Evolutionary conservation across 306 rosid genomes (phyloP).

Genomic region (Sicyos edulis): DNA sequence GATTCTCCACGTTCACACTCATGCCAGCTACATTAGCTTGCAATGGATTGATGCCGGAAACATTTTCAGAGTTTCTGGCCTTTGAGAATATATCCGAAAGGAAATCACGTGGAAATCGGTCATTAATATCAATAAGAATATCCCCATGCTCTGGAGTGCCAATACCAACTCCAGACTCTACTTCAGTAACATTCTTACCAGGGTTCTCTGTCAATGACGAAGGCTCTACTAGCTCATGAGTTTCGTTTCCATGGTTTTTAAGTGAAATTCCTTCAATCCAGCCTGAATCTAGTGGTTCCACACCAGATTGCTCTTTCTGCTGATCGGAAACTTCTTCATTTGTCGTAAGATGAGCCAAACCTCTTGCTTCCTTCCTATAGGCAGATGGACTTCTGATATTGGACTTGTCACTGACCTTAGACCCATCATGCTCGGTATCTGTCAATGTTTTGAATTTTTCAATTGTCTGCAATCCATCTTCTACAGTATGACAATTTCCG

Average conservation of each 20-base stretch:
- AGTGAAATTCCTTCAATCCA: conserved; percentile 26
- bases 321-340: conserved; percentile 25
- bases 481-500: conserved; percentile 27
- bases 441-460: conserved; percentile 27
- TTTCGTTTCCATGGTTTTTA: conserved; percentile 23
- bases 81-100: conserved; percentile 50
- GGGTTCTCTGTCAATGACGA: conserved; percentile 30
- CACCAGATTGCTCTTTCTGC: conserved; percentile 29
- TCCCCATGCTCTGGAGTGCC: conserved; percentile 43
- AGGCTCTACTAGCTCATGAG: conserved; percentile 19
- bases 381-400: conserved; percentile 26
- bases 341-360: conserved; percentile 24
- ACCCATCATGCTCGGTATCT: conserved; percentile 32
- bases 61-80: conserved; percentile 36
- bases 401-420: conserved; percentile 19
- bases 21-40: conserved; percentile 46
- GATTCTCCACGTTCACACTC: conserved; percentile 70
- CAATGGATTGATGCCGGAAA: conserved; percentile 37
- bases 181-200: conserved; percentile 26
- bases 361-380: conserved; percentile 25
- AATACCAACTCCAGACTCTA: conserved; percentile 30
- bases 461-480: conserved; percentile 29
- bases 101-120: conserved; percentile 53
- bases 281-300: conserved; percentile 31
- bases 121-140: conserved; percentile 56